Conservation (phyloP, 1,284 basidiomycete species). For the Melampsora larici-populina region DNA sequence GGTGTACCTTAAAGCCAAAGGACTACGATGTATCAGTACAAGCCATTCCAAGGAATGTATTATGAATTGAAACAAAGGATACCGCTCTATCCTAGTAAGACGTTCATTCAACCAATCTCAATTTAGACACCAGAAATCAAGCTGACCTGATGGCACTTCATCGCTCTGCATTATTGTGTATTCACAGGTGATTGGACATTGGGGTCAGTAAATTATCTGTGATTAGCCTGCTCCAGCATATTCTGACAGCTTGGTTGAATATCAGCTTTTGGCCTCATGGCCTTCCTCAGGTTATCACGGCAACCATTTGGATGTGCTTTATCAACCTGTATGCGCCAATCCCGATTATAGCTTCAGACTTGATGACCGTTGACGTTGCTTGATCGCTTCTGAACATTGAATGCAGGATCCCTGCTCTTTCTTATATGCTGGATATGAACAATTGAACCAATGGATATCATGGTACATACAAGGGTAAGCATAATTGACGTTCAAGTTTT, state of each 20-base stretch:
- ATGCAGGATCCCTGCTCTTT: constrained; percentile 75
- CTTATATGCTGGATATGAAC: constrained; percentile 88
- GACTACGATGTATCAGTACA: constrained; percentile 50
- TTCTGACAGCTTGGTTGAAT: background rate
- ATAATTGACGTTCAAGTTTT: too few species aligned
- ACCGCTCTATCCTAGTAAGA: constrained; percentile 64
- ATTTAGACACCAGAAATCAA: background rate
- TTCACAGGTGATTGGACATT: background rate
- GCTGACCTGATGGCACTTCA: constrained; percentile 60
- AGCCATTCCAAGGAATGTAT: constrained; percentile 68
- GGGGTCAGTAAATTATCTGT: background rate
- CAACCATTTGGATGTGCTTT: constrained; percentile 72
- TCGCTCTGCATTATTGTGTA: constrained; percentile 61
- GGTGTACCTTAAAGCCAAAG: constrained; percentile 50
- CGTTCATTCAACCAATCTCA: background rate
- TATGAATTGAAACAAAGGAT: constrained; percentile 71
- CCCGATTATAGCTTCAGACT: too few species aligned
- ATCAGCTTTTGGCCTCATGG: constrained; percentile 49
- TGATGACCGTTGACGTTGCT: constrained; percentile 6
- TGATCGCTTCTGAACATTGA: constrained; percentile 53
- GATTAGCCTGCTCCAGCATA: background rate
- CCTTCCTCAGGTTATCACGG: constrained; percentile 63
- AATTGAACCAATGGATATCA: constrained; percentile 79
- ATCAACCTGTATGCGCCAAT: constrained; percentile 62
- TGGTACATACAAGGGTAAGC: constrained; percentile 77